Conservation (phyloP, 805 yeast genomes). For the Candida yuanshanica region DNA sequence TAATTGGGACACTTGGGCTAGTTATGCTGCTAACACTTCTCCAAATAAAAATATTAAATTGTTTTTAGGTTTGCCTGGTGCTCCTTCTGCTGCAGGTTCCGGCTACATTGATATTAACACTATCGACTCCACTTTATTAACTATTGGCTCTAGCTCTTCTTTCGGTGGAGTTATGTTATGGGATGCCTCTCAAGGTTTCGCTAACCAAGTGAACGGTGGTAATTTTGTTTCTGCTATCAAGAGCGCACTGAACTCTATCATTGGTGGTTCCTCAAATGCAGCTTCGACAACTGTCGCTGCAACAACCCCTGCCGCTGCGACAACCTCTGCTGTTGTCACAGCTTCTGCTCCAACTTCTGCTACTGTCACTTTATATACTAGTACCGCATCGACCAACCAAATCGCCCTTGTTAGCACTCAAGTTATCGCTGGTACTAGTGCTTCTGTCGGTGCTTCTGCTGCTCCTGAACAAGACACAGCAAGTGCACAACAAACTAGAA, state of each 20-base stretch:
- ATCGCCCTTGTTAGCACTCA: neutral
- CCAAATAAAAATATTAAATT: slow-evolving; percentile 67
- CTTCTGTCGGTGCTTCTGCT: slow-evolving; percentile 1
- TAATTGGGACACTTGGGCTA: slow-evolving; percentile 70
- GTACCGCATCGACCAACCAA: slow-evolving; percentile 4
- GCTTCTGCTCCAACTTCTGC: slow-evolving; percentile 2
- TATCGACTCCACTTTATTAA: slow-evolving; percentile 48
- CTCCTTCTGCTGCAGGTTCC: slow-evolving; percentile 49
- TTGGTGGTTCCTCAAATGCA: slow-evolving; percentile 6
- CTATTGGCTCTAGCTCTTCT: slow-evolving; percentile 61
- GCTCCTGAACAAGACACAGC: too few relatives aligned
- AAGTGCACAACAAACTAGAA: neutral
- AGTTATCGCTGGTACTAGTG: slow-evolving; percentile 6
- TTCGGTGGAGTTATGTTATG: slow-evolving; percentile 90
- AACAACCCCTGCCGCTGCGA: slow-evolving; percentile 10
- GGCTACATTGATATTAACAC: slow-evolving; percentile 46
- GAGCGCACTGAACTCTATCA: slow-evolving; percentile 28
- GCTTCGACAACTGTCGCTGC: slow-evolving; percentile 9
- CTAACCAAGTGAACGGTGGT: slow-evolving; percentile 38
- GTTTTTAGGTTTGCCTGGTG: slow-evolving; percentile 72
- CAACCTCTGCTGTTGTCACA: slow-evolving; percentile 5
- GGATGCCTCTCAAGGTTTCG: slow-evolving; percentile 80
- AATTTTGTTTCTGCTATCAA: slow-evolving; percentile 41
- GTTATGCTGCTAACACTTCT: slow-evolving; percentile 50
- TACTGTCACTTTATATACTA: slow-evolving; percentile 7